Conservation (phyloP, 257 asterid species). For the Ilex aquifolium region DNA sequence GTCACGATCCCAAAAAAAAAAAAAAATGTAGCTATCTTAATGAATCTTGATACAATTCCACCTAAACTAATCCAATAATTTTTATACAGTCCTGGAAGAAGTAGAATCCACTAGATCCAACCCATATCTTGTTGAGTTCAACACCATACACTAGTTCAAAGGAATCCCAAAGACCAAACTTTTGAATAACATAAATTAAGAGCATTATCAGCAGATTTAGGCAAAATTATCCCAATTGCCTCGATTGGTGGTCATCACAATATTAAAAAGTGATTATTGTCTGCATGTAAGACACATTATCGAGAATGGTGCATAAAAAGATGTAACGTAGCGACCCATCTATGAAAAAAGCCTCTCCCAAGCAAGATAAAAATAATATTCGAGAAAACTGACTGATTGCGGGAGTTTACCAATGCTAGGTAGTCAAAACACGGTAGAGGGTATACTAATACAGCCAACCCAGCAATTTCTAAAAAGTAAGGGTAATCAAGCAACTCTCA, state of each 20-base stretch:
- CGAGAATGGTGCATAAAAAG: constrained; percentile 5
- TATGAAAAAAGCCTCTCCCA: background rate
- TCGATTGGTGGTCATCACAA: constrained; percentile 4
- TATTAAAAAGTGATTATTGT: background rate
- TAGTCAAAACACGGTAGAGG: constrained; percentile 15
- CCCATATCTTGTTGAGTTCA: no score
- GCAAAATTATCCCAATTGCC: background rate
- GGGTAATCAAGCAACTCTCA: constrained; percentile 26
- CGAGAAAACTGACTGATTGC: constrained; percentile 4
- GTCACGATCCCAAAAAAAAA: no score
- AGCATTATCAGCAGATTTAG: background rate
- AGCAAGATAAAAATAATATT: background rate
- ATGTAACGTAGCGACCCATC: background rate
- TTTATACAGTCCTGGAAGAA: no score
- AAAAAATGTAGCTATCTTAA: no score
- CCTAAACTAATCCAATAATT: no score
- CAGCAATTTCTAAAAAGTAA: constrained; percentile 21
- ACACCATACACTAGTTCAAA: no score
- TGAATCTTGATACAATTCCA: no score
- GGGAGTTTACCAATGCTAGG: constrained; percentile 26
- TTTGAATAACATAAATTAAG: no score
- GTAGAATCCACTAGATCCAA: no score
- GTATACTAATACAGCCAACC: no score
- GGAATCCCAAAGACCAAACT: no score
- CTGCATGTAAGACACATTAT: constrained; percentile 13